Conservation (phyloP, 2,329 filamentous ascomycete species). For the Penicillium sp. region DNA sequence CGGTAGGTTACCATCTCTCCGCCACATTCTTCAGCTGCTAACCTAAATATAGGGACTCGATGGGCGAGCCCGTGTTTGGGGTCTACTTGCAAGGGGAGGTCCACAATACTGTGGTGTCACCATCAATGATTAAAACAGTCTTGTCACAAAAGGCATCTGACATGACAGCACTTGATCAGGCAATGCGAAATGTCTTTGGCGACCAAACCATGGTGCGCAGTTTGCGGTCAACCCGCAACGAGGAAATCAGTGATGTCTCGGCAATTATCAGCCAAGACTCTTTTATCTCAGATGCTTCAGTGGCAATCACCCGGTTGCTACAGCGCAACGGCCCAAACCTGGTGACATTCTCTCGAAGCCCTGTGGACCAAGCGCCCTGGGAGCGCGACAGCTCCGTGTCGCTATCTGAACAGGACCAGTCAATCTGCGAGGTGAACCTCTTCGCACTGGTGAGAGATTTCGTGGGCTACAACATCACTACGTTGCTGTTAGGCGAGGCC, state of each 20-base stretch:
- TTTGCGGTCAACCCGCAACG: slow-evolving; percentile 34
- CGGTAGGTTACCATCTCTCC: slow-evolving; percentile 32
- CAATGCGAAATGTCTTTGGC: slow-evolving; percentile 46
- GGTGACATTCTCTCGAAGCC: slow-evolving; percentile 59
- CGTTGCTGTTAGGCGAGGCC: slow-evolving; percentile 54
- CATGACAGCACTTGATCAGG: slow-evolving; percentile 32
- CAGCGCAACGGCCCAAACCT: slow-evolving; percentile 55
- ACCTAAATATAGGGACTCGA: slow-evolving; percentile 32
- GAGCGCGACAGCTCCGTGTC: slow-evolving; percentile 55
- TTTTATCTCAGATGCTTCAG: slow-evolving; percentile 45
- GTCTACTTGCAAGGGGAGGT: slow-evolving; percentile 52
- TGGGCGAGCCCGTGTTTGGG: slow-evolving; percentile 47
- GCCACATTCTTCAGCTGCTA: slow-evolving; percentile 6
- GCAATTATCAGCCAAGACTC: slow-evolving; percentile 49
- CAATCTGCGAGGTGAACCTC: slow-evolving; percentile 55
- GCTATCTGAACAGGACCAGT: slow-evolving; percentile 40
- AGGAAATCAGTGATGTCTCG: slow-evolving; percentile 37
- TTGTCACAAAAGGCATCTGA: slow-evolving; percentile 33
- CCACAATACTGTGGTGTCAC: slow-evolving; percentile 53
- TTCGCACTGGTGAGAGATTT: slow-evolving; percentile 58
- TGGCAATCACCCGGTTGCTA: slow-evolving; percentile 39
- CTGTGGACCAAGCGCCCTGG: slow-evolving; percentile 64
- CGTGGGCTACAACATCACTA: slow-evolving; percentile 50
- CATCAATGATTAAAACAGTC: slow-evolving; percentile 47
- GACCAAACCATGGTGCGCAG: slow-evolving; percentile 40